Conservation (phyloP, 257 asterid species). For the Lantana camara region DNA sequence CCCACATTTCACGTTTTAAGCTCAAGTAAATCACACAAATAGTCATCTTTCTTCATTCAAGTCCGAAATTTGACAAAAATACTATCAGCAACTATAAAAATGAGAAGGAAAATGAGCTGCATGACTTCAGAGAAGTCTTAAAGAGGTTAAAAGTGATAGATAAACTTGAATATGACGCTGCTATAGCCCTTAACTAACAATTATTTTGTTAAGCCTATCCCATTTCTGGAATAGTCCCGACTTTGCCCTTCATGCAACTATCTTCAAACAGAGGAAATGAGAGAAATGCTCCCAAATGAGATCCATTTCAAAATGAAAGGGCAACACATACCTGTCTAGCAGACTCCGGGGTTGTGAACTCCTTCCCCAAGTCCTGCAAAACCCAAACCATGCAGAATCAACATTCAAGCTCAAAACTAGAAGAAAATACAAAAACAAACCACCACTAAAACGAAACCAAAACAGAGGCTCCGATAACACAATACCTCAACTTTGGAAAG, state of each 20-base stretch:
- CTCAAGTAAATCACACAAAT: no score
- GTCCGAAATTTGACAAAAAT: no score
- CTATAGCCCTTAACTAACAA: background rate
- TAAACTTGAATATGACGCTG: background rate
- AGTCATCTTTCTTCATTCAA: no score
- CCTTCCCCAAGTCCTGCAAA: constrained; percentile 78
- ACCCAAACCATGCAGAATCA: background rate
- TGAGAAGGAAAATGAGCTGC: no score
- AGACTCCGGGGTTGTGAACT: constrained; percentile 64
- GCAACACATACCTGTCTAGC: constrained; percentile 62
- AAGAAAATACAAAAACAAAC: background rate
- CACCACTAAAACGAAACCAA: background rate
- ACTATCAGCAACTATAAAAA: no score
- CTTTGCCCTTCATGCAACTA: no score
- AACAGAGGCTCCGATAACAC: background rate
- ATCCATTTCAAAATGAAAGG: background rate
- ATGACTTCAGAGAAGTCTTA: no score
- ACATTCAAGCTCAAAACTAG: background rate
- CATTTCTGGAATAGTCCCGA: no score
- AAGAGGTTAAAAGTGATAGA: no score
- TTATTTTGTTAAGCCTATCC: background rate
- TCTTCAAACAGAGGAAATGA: background rate
- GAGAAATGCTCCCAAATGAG: background rate
- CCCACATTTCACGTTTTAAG: no score
- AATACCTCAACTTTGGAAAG: constrained; percentile 48